Percentiles rank a stretch among this genome's conserved stretches.
Evolutionary conservation across 805 yeast species (phyloP).

Genomic region (Sugiyamaella mastotermitis): DNA sequence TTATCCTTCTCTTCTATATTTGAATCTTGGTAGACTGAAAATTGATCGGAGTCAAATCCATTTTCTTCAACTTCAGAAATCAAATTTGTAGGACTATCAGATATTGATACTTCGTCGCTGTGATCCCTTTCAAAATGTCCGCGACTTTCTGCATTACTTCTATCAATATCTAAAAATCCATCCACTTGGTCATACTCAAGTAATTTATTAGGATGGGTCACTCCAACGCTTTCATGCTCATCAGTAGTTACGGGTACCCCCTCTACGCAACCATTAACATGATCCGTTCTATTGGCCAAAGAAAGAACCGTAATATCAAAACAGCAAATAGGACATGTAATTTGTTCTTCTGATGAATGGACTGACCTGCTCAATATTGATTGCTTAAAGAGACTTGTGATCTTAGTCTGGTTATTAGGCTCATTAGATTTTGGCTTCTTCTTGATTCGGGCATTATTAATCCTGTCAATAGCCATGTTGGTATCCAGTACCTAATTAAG

Average conservation of each 20-base stretch:
- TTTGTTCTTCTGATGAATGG: too few relatives aligned
- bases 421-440: neutral
- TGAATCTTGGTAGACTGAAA: neutral
- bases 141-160: too few relatives aligned
- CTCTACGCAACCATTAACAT: slow-evolving; percentile 26
- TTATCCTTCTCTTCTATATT: neutral
- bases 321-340: slow-evolving; percentile 18
- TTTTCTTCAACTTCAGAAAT: neutral
- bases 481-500: too few relatives aligned
- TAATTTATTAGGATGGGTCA: neutral
- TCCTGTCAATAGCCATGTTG: neutral
- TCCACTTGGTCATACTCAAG: too few relatives aligned
- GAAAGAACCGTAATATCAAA: slow-evolving; percentile 16
- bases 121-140: too few relatives aligned
- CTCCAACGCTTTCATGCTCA: neutral
- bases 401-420: neutral
- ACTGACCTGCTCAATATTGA: neutral
- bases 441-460: neutral
- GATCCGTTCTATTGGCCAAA: slow-evolving; percentile 23
- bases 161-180: too few relatives aligned
- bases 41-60: neutral
- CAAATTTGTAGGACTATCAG: neutral
- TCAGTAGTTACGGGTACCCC: neutral
- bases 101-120: neutral
- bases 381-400: neutral